Percentiles rank a stretch among this genome's conserved stretches.
Evolutionary conservation across 495 filamentous ascomycete species (phyloP).

Genomic region (Neurospora sublineolata): DNA sequence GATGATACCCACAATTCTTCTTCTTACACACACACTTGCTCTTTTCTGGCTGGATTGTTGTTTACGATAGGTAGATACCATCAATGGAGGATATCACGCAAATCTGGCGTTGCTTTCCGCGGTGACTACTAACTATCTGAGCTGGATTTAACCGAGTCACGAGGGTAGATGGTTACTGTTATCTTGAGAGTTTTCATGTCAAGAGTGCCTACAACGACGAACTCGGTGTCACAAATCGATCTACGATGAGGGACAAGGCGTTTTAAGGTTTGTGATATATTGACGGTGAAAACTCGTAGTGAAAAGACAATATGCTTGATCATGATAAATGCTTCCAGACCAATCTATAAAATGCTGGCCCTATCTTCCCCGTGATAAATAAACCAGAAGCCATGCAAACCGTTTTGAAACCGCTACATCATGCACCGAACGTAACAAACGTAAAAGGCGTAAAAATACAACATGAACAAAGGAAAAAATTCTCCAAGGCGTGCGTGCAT

Average conservation of each 20-base stretch:
- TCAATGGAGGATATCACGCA: not conserved
- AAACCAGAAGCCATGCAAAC: not conserved
- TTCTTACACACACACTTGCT: not conserved
- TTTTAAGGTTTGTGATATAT: no score
- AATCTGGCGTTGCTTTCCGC: not conserved
- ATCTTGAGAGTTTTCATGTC: no score
- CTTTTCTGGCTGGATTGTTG: not conserved
- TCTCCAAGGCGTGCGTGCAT: not conserved
- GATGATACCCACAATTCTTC: not conserved
- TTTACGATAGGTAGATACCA: not conserved
- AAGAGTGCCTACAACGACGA: no score
- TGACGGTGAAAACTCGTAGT: no score
- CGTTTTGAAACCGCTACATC: not conserved
- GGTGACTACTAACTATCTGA: no score
- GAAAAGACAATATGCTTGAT: no score
- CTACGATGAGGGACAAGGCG: no score
- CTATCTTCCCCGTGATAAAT: not conserved
- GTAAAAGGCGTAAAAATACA: not conserved
- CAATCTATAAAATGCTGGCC: not conserved
- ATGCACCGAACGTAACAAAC: not conserved
- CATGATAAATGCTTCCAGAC: not conserved
- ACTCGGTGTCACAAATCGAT: no score
- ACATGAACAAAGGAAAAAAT: not conserved
- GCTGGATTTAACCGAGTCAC: no score
- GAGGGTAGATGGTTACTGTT: no score